Conservation (phyloP, 345 rosid species). For the Syzygium grande region DNA sequence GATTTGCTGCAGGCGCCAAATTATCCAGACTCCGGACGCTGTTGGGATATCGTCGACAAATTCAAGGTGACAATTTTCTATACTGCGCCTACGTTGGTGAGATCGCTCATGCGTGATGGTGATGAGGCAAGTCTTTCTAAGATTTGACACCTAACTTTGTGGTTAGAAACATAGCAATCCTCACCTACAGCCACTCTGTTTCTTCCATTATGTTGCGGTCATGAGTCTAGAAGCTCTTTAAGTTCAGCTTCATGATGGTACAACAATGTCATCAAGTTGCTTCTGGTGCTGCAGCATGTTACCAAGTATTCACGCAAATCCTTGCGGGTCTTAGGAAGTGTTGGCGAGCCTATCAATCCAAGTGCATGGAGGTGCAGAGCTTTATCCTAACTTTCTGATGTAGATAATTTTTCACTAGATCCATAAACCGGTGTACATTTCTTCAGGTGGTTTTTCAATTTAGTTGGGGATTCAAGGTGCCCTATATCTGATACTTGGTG, state of each 20-base stretch:
- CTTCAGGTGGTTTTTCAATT: conserved; percentile 86
- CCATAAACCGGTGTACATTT: background rate
- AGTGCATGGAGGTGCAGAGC: conserved; percentile 91
- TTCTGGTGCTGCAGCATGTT: conserved; percentile 57
- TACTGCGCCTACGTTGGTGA: conserved; percentile 95
- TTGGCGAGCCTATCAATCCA: conserved; percentile 99
- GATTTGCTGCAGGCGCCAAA: conserved; percentile 61
- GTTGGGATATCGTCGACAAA: conserved; percentile 98
- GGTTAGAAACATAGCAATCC: background rate
- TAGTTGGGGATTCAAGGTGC: conserved; percentile 83
- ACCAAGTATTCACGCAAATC: conserved; percentile 83
- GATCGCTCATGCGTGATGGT: conserved; percentile 95
- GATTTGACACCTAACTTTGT: conserved; percentile 1
- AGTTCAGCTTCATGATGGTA: background rate
- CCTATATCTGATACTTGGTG: conserved; percentile 99
- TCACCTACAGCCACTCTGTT: background rate
- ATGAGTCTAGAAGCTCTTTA: background rate
- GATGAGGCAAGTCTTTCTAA: conserved; percentile 44
- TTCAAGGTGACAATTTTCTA: conserved; percentile 86
- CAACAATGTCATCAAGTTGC: background rate
- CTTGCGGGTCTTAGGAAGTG: conserved; percentile 91
- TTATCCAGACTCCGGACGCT: conserved; percentile 93
- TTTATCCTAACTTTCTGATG: background rate
- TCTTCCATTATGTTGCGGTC: background rate
- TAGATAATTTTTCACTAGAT: background rate